Conservation (phyloP, 768 basidiomycete genomes). For the Crucibulum laeve region DNA sequence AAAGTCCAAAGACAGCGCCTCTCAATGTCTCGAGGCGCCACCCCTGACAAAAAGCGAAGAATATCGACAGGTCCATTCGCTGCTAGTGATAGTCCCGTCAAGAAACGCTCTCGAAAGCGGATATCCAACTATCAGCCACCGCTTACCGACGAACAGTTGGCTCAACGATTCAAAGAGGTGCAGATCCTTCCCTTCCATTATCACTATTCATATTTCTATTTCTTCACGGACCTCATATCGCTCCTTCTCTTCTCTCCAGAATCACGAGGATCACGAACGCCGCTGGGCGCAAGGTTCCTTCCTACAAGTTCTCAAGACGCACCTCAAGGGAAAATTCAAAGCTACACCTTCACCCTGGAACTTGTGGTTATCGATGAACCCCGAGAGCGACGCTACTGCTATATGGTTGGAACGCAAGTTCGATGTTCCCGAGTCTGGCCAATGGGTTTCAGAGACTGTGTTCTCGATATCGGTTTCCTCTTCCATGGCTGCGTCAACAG, state of each 20-base stretch:
- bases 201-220: conserved; percentile 8
- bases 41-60: conserved; percentile 28
- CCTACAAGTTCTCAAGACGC: conserved; percentile 39
- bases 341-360: conserved; percentile 44
- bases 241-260: conserved; percentile 36
- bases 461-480: conserved; percentile 55
- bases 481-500: conserved; percentile 10
- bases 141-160: conserved; percentile 61
- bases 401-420: conserved; percentile 82
- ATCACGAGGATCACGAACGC: conserved; percentile 63
- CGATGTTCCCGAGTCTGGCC: conserved; percentile 57
- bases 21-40: conserved; percentile 8
- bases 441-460: conserved; percentile 54
- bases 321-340: conserved; percentile 27
- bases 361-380: conserved; percentile 73
- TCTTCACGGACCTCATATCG: conserved; percentile 12
- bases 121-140: conserved; percentile 47
- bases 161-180: conserved; percentile 66
- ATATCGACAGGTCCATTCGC: conserved; percentile 17
- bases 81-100: conserved; percentile 20
- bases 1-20: conserved; percentile 30
- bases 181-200: conserved; percentile 17
- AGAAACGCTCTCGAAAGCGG: conserved; percentile 36
- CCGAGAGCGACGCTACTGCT: conserved; percentile 68
- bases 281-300: conserved; percentile 78